These are phyloP conservation scores for Cryptococcus hybrid DNA, from an alignment of 1,284 basidiomycete genomes.

Conservation along the genomic window DNA sequence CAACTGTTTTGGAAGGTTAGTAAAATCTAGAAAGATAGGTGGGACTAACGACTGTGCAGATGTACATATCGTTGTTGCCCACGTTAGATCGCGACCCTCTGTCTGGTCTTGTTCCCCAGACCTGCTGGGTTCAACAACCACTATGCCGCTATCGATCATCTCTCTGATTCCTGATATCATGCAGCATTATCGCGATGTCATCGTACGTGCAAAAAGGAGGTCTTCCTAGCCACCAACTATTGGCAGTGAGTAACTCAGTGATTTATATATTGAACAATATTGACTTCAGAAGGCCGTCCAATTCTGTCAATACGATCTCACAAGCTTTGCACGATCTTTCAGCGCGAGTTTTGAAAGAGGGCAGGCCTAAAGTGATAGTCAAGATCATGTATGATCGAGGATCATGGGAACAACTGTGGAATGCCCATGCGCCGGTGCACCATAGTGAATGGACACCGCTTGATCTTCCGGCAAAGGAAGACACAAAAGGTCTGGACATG, in stretches of 20 bases:
- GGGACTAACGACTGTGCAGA: constrained; percentile 39
- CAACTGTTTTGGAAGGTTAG: constrained; percentile 49
- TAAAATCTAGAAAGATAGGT: background rate
- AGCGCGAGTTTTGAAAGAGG: constrained; percentile 52
- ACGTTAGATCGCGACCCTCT: constrained; percentile 57
- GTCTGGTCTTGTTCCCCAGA: constrained; percentile 57
- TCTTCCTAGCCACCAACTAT: constrained; percentile 63
- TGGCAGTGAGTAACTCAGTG: constrained; percentile 49
- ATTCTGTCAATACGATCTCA: constrained; percentile 57
- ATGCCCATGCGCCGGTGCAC: constrained; percentile 59
- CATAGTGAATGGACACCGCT: constrained; percentile 58
- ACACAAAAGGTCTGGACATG: constrained; percentile 63
- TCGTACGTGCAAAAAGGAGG: constrained; percentile 59
- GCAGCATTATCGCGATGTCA: constrained; percentile 57
- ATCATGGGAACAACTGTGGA: constrained; percentile 56
- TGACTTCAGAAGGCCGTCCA: constrained; percentile 49
- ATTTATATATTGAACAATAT: constrained; percentile 2
- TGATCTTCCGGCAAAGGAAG: constrained; percentile 58
- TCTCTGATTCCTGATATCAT: constrained; percentile 62
- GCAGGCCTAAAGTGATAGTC: constrained; percentile 57
- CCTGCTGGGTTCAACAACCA: constrained; percentile 57
- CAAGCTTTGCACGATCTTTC: constrained; percentile 60
- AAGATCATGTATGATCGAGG: constrained; percentile 68
- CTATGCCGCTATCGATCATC: constrained; percentile 54
- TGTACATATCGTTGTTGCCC: constrained; percentile 57